phyloP scores from a whole-genome alignment of 345 rosid species.

The Ceriops decandra region DNA sequence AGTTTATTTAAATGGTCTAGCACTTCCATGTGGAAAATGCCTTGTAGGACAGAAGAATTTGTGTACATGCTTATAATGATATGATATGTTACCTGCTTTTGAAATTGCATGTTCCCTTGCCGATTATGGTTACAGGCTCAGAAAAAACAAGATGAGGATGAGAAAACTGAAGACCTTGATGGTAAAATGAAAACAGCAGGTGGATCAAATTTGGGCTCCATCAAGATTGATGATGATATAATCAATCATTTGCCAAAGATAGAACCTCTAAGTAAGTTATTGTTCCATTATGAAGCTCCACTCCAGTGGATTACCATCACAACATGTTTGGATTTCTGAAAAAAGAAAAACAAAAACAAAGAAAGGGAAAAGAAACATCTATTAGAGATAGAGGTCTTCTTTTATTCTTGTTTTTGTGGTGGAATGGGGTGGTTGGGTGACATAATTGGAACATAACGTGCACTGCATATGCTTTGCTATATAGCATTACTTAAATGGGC shows the following conservation, averaged over 20 bases:
- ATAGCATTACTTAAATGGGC: background rate
- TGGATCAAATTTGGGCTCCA: slow-evolving; percentile 27
- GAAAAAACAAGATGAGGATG: slow-evolving; percentile 20
- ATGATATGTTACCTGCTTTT: slow-evolving; percentile 10
- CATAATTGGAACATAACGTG: background rate
- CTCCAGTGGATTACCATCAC: background rate
- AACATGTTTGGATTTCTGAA: no score
- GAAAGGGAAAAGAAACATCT: background rate
- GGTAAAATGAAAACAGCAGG: slow-evolving; percentile 35
- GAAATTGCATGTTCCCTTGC: slow-evolving; percentile 4
- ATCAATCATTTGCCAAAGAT: slow-evolving; percentile 49
- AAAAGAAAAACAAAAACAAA: no score
- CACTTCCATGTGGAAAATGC: background rate
- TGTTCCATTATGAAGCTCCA: slow-evolving; percentile 4
- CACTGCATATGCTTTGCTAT: background rate
- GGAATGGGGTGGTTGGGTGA: no score
- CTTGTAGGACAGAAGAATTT: background rate
- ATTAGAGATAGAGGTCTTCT: background rate
- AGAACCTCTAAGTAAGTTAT: slow-evolving; percentile 54
- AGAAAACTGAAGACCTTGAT: slow-evolving; percentile 49
- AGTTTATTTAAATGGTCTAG: background rate
- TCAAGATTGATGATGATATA: slow-evolving; percentile 35
- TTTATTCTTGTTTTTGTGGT: background rate
- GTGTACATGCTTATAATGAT: background rate
- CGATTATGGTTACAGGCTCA: slow-evolving; percentile 41